Evolutionary conservation across 208 protist genomes (phyloP).

Genomic region (Jaenimonas drosophilae): DNA sequence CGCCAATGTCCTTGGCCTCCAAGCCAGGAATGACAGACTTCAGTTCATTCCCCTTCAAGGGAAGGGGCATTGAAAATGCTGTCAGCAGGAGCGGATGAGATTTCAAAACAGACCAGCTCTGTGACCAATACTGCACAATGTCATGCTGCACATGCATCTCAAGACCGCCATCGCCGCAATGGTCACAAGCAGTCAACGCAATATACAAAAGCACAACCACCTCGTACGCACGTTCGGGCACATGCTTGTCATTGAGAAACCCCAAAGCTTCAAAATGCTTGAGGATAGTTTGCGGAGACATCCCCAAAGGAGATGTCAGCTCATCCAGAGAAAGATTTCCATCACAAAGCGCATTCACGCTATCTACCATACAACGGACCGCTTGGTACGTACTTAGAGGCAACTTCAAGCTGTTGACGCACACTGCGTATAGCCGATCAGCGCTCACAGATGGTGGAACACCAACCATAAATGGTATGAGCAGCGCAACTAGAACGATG

Average conservation of each 20-base stretch:
- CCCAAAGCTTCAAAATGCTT: slow-evolving; percentile 45
- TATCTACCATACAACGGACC: slow-evolving; percentile 51
- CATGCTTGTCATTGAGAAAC: slow-evolving; percentile 40
- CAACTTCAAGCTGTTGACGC: slow-evolving; percentile 75
- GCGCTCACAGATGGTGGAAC: slow-evolving; percentile 15
- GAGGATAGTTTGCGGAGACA: slow-evolving; percentile 16
- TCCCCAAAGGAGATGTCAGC: slow-evolving; percentile 1
- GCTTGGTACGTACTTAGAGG: slow-evolving; percentile 32
- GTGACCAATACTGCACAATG: no score
- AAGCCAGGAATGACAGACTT: slow-evolving; percentile 26
- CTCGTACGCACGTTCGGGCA: slow-evolving; percentile 25
- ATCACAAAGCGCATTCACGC: slow-evolving; percentile 32
- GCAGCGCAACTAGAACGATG: slow-evolving; percentile 21
- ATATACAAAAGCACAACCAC: slow-evolving; percentile 55
- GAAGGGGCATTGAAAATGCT: slow-evolving; percentile 30
- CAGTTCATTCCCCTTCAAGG: slow-evolving; percentile 62
- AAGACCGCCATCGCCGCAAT: no score
- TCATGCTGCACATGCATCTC: no score
- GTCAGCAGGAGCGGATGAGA: slow-evolving; percentile 32
- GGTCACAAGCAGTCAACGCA: no score
- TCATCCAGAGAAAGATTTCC: slow-evolving; percentile 15
- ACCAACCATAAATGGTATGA: slow-evolving; percentile 39
- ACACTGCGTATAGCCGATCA: slow-evolving; percentile 44
- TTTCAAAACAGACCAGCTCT: no score
- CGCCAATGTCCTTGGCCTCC: slow-evolving; percentile 30